These are phyloP conservation scores for Mimosa pudica DNA, from an alignment of 306 rosid species.

Conservation along the genomic window DNA sequence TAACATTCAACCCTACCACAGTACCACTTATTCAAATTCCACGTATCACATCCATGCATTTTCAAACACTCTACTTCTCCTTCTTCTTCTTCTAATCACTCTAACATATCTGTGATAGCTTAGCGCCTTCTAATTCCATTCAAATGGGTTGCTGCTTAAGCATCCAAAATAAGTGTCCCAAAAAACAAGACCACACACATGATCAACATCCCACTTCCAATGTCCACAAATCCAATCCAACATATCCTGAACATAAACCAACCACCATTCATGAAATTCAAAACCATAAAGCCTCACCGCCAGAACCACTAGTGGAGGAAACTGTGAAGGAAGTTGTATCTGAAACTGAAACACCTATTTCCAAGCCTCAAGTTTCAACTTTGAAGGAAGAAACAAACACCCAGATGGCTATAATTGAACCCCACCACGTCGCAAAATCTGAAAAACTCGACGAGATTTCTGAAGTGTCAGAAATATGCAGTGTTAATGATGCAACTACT, in stretches of 20 bases:
- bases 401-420: constrained; percentile 29
- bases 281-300: not conserved
- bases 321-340: constrained; percentile 88
- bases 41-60: constrained; percentile 32
- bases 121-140: constrained; percentile 5
- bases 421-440: constrained; percentile 28
- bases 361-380: constrained; percentile 44
- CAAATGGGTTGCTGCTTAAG: constrained; percentile 90
- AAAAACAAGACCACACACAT: constrained; percentile 23
- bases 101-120: constrained; percentile 10
- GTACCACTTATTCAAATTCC: constrained; percentile 41
- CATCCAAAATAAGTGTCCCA: constrained; percentile 44
- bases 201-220: constrained; percentile 12
- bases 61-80: constrained; percentile 29
- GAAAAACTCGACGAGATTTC: constrained; percentile 35
- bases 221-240: constrained; percentile 19
- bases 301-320: constrained; percentile 59
- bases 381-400: constrained; percentile 32
- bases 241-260: constrained; percentile 25
- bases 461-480: constrained; percentile 60
- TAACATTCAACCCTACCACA: constrained; percentile 52
- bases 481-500: constrained; percentile 55
- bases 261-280: constrained; percentile 33
- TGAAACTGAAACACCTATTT: constrained; percentile 81
- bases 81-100: constrained; percentile 8